Evolutionary conservation across 1,284 basidiomycete species (phyloP).

Genomic region (Entoloma clypeatum): DNA sequence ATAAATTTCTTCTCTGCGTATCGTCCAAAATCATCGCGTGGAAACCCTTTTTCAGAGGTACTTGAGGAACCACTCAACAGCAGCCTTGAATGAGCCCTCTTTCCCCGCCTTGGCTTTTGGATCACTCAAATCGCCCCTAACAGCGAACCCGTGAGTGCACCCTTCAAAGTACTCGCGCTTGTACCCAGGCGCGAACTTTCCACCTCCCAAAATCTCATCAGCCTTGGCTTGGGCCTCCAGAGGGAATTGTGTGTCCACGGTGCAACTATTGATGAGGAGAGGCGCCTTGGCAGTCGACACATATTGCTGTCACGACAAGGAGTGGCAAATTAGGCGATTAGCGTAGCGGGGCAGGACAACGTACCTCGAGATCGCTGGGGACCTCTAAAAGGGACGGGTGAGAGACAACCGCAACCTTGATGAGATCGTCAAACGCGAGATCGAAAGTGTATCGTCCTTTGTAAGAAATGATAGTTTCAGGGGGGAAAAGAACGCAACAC

Average conservation of each 20-base stretch:
- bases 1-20: neutral
- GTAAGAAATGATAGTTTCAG: neutral
- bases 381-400: conserved; percentile 70
- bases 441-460: conserved; percentile 60
- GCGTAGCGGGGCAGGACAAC: conserved; percentile 5
- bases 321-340: neutral
- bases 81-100: conserved; percentile 57
- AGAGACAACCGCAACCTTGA: conserved; percentile 50
- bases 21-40: neutral
- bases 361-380: conserved; percentile 62
- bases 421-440: conserved; percentile 58
- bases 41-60: conserved; percentile 8
- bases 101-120: conserved; percentile 53
- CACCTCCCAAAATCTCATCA: conserved; percentile 54
- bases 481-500: conserved; percentile 17
- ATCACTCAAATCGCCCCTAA: conserved; percentile 47
- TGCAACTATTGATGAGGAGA: conserved; percentile 62
- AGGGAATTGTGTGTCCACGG: conserved; percentile 49
- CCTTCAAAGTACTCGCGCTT: conserved; percentile 53
- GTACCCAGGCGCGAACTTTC: conserved; percentile 53
- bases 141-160: conserved; percentile 62
- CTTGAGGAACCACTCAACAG: conserved; percentile 47
- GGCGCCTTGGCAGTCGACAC: conserved; percentile 43
- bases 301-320: conserved; percentile 42
- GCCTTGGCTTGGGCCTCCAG: conserved; percentile 42